Percentiles rank a stretch among this genome's conserved stretches.
Conservation (phyloP, 2,329 filamentous ascomycete genomes). For the Apiospora marii region DNA sequence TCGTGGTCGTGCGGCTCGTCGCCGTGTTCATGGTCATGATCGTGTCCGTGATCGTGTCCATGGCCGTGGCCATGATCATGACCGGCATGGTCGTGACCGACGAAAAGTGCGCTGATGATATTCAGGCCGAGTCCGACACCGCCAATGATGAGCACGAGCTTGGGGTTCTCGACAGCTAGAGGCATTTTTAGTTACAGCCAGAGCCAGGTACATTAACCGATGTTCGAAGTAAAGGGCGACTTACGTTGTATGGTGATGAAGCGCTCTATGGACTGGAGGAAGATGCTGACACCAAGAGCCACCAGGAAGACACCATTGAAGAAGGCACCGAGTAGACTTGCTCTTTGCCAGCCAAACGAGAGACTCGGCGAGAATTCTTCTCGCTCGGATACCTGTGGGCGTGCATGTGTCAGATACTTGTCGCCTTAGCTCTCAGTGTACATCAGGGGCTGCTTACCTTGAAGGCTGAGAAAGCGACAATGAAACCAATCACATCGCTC, state of each 20-base stretch:
- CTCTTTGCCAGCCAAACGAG: slow-evolving; percentile 80
- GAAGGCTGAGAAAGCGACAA: slow-evolving; percentile 71
- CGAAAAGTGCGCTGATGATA: slow-evolving; percentile 68
- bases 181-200: not conserved
- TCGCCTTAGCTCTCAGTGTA: no score
- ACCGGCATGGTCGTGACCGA: slow-evolving; percentile 42
- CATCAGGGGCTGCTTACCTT: slow-evolving; percentile 51
- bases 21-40: not conserved
- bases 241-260: slow-evolving; percentile 66
- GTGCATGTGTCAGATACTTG: not conserved
- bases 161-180: slow-evolving; percentile 68
- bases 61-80: not conserved
- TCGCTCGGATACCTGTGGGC: slow-evolving; percentile 62
- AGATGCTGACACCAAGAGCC: slow-evolving; percentile 75
- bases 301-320: slow-evolving; percentile 82
- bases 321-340: slow-evolving; percentile 77
- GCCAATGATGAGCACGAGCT: slow-evolving; percentile 73
- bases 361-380: slow-evolving; percentile 64
- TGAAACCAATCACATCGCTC: slow-evolving; percentile 74
- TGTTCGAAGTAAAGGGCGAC: slow-evolving; percentile 30
- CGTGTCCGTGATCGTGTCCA: not conserved
- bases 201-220: not conserved
- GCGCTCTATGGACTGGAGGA: slow-evolving; percentile 75
- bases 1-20: not conserved
- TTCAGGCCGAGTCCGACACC: slow-evolving; percentile 73